Evolutionary conservation across 345 rosid genomes (phyloP), one percentile per base, ranked within the genome.

Genomic region (Pugionium dolabratum): DNA sequence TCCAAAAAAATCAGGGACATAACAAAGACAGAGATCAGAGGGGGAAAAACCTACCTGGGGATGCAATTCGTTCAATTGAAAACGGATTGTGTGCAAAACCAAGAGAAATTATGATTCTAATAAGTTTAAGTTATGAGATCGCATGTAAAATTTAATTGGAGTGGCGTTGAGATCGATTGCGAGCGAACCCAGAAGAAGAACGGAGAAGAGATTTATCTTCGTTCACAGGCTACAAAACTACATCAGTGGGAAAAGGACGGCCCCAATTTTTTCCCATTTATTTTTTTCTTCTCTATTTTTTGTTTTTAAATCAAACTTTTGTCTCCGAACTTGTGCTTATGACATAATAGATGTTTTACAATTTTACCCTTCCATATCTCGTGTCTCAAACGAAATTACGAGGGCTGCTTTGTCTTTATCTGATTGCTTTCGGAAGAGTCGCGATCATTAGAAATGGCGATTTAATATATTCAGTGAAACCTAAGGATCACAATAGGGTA

Each of bases 111-210:
- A 36, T 11, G 40, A 42, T 43, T 35, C 54, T 34, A 1, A 9
- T 18, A 18, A 18, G 25, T 2, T 36, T 1, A 62, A 51, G 45
- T 32, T 63, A 18, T 47, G 2, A 26, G 35, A 29, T 45, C 31
- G 28, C 66, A 51, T 43, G 25, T 39, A 56, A 4, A 56, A 34
- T n/a, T 11, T 5, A 11, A 33, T 62, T 26, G 56, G 67, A 50
- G 45, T 8, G 35, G 59, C 70, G 70, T 52, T 25, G 61, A 53
- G 70, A 70, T 65, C 67, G 71, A 44, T 36, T 4, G 33, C 29
- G 61, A 57, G 63, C n/a, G 52, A 59, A 50, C 31, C 33, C 28
- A 36, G n/a, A 58, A 25, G 40, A 33, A 46, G 58, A 69, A 59
- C 40, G 58, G 42, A 41, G 18, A 57, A 37, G 56, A 33, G 9